Evolutionary conservation across 345 rosid genomes (phyloP).

Genomic region (Salix udensis): DNA sequence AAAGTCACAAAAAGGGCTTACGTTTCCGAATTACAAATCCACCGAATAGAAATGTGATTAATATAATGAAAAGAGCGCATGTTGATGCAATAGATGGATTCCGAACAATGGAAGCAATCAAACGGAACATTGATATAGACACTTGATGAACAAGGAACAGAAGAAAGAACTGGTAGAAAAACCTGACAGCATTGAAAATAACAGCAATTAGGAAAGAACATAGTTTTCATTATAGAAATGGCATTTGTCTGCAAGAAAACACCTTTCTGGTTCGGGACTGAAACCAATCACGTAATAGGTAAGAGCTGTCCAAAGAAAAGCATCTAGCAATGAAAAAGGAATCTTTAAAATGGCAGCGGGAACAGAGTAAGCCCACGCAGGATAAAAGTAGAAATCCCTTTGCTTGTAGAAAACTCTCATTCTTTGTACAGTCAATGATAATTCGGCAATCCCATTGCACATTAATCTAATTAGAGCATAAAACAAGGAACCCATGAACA

Average conservation of each 20-base stretch:
- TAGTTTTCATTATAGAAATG: background rate
- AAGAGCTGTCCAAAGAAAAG: conserved; percentile 44
- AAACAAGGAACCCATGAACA: conserved; percentile 40
- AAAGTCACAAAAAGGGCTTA: conserved; percentile 21
- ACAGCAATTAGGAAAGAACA: background rate
- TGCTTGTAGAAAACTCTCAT: conserved; percentile 48
- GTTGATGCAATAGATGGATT: conserved; percentile 31
- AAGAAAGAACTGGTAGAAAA: conserved; percentile 37
- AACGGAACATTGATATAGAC: conserved; percentile 42
- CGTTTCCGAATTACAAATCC: conserved; percentile 47
- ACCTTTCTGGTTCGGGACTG: conserved; percentile 51
- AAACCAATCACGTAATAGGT: conserved; percentile 53
- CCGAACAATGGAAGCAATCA: conserved; percentile 37
- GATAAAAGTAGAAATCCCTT: conserved; percentile 44
- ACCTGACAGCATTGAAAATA: conserved; percentile 26
- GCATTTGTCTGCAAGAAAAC: background rate
- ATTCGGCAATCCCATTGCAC: conserved; percentile 36
- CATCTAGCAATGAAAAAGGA: conserved; percentile 46
- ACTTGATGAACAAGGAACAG: conserved; percentile 46
- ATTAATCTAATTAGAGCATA: conserved; percentile 35
- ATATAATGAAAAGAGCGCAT: conserved; percentile 12
- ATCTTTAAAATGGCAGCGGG: conserved; percentile 42
- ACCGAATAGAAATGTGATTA: conserved; percentile 33
- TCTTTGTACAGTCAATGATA: conserved; percentile 38
- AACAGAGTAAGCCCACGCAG: conserved; percentile 48